Evolutionary conservation across 345 rosid species (phyloP), one percentile per base, ranked within the genome.

Genomic region (Lepidium sativum): DNA sequence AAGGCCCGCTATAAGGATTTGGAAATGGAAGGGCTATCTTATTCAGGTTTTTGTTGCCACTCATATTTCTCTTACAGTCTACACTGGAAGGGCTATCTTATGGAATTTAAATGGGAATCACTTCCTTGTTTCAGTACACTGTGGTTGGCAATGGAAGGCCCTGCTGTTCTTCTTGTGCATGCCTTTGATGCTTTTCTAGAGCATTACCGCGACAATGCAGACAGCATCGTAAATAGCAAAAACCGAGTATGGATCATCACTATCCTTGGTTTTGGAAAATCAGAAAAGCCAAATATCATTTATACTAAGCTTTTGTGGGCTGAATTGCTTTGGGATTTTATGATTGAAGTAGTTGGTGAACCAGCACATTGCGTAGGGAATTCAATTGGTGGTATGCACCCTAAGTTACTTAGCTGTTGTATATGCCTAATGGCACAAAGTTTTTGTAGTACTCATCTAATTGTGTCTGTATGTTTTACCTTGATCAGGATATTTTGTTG

Each of bases 181-280:
- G 96, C 96, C 57, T 92, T 92, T 85, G 98, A 95, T 70, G 96
- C 98, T 35, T 92, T 88, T 76, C 65, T 85, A 59, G 95, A 88
- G 80, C 96, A 92, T 61, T 92, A 81, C 65, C 89, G 95, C 1
- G 90, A 88, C 70, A 88, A 92, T 48, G 71, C 86, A 57, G 48
- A 27, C 53, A 73, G 43, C 48, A 74, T 92, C 42, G 83, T 86
- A 43, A 73, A 81, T 42, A 62, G 71, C 17, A 82, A 83, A 69
- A 82, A 85, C 54, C 75, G 80, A 38, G 83, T 86, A 17, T 92
- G 95, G 96, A 92, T 92, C 48, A 67, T 92, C 64, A 86, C 90
- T 40, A 29, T 82, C 53, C 56, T 92, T 58, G 96, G 98, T 34
- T 92, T 92, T 79, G 96, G 98, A 72, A 85, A 80, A 78, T 92